Base-by-base conservation (phyloP, 2,329 filamentous ascomycete genomes). In the Fusarium sp. region DNA sequence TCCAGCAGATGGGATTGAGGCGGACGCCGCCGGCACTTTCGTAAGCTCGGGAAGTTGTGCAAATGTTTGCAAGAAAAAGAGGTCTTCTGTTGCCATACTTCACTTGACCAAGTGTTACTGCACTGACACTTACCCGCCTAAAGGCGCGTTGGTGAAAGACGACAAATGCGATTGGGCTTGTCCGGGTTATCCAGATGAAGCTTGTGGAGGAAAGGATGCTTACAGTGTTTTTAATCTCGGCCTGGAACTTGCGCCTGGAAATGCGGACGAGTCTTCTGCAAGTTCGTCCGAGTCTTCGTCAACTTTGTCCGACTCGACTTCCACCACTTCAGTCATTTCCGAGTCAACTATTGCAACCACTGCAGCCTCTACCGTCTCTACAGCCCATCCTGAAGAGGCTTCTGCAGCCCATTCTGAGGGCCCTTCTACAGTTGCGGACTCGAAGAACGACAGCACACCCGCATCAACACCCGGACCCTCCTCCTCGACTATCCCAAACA, bases 221-320 rank as follows among this genome's bases (percentile, higher is more conserved):
- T 71, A 57, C 11, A 63, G 58, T 6, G 70, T 73, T 4, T 53
- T 49, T 17, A 73, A 73, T 34, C 49, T 40, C 0, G 70, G 70
- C 7, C 1, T 57, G 1, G 1, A 65, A 4, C 0, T 69, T 5
- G 2, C 11, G 2, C 49, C 60, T 10, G 48, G 18, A 2, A 36
- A 62, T 15, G 64, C 69, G 10, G 46, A 38, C 6, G 20, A 20
- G 13, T 14, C 24, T 38, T 28, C 33, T 33, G 20, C 48, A 20
- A 42, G 17, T n/a, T 26, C 38, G 6, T 18, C 48, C 11, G 13
- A 15, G 15, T 38, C 50, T 18, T 8, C 13, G 10, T 20, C 18
- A 20, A 20, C 18, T 20, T 20, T 20, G 18, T n/a, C 43, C 8
- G 36, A 36, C 18, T 4, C 24, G 14, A 48, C 26, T 18, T 46